phyloP scores from a whole-genome alignment of 2,329 filamentous ascomycete species.

The Lasiodiplodia citricola region DNA sequence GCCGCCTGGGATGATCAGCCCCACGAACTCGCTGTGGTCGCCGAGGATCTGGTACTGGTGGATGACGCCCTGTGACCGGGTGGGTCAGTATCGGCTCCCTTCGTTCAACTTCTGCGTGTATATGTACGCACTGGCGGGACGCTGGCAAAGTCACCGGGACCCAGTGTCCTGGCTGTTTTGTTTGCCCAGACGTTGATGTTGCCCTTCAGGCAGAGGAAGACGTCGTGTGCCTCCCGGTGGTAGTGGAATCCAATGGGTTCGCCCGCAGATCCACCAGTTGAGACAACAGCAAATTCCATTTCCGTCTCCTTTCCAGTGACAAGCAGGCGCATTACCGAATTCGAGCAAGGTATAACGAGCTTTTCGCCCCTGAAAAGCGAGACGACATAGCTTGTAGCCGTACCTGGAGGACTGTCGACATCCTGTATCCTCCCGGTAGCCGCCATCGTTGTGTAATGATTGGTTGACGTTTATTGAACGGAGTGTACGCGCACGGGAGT shows the following conservation, averaged over 20 bases:
- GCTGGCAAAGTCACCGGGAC: constrained; percentile 62
- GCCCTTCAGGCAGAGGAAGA: constrained; percentile 63
- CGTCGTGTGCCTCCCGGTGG: constrained; percentile 62
- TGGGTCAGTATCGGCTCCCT: background rate
- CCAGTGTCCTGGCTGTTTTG: constrained; percentile 58
- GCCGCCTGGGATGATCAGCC: constrained; percentile 62
- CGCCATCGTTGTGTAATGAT: background rate
- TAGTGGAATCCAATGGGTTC: constrained; percentile 62
- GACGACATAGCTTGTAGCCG: constrained; percentile 31
- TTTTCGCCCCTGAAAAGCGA: constrained; percentile 58
- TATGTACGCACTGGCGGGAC: constrained; percentile 56
- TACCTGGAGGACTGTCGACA: background rate
- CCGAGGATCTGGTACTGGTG: constrained; percentile 63
- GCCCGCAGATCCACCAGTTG: constrained; percentile 54
- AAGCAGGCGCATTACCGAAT: constrained; percentile 57
- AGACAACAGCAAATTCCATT: constrained; percentile 58
- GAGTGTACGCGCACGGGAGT: background rate
- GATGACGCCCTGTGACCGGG: constrained; percentile 49
- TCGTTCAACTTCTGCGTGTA: background rate
- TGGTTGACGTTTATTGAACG: background rate
- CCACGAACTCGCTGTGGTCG: constrained; percentile 59
- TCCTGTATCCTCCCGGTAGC: background rate
- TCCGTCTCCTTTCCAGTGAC: constrained; percentile 59
- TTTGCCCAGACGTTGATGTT: constrained; percentile 62
- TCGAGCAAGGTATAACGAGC: constrained; percentile 59